These are phyloP conservation scores for Salvia splendens DNA, from an alignment of 257 asterid genomes.

Conservation along the genomic window DNA sequence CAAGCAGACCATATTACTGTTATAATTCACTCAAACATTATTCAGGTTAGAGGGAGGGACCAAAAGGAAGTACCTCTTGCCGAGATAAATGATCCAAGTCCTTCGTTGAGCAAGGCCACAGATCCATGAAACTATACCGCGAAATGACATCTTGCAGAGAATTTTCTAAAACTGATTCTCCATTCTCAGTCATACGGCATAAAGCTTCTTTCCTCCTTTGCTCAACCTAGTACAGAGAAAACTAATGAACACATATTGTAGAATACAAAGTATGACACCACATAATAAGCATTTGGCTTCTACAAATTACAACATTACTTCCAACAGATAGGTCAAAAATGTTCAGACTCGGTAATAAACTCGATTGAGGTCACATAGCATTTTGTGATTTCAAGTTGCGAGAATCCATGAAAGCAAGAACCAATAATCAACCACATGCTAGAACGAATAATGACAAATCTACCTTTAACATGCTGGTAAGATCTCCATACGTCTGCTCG, in stretches of 20 bases:
- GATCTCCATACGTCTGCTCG: conserved; percentile 98
- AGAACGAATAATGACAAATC: conserved; percentile 20
- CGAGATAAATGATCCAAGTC: conserved; percentile 91
- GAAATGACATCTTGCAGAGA: conserved; percentile 87
- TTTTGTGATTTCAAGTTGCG: not conserved
- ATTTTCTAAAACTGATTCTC: conserved; percentile 62
- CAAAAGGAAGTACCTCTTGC: conserved; percentile 66
- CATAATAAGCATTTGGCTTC: conserved; percentile 10
- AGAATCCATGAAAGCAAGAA: conserved; percentile 17
- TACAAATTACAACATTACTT: not conserved
- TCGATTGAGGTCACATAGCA: conserved; percentile 5
- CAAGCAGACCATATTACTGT: conserved; percentile 17
- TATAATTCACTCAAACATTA: not conserved
- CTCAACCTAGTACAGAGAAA: conserved; percentile 65
- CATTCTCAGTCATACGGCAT: conserved; percentile 65
- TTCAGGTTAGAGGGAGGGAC: conserved; percentile 18
- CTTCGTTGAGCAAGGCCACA: conserved; percentile 94
- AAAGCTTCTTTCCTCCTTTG: conserved; percentile 96
- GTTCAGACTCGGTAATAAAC: not conserved
- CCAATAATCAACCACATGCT: not conserved
- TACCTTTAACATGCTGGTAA: conserved; percentile 95
- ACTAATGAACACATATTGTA: not conserved
- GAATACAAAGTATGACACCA: not conserved
- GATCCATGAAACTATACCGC: conserved; percentile 90
- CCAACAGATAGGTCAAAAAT: conserved; percentile 4